A percentile compares a stretch with the other conserved stretches of the same genome.
Evolutionary conservation across 2,329 filamentous ascomycete species (phyloP).

Genomic region (Thielaviopsis ethacetica): DNA sequence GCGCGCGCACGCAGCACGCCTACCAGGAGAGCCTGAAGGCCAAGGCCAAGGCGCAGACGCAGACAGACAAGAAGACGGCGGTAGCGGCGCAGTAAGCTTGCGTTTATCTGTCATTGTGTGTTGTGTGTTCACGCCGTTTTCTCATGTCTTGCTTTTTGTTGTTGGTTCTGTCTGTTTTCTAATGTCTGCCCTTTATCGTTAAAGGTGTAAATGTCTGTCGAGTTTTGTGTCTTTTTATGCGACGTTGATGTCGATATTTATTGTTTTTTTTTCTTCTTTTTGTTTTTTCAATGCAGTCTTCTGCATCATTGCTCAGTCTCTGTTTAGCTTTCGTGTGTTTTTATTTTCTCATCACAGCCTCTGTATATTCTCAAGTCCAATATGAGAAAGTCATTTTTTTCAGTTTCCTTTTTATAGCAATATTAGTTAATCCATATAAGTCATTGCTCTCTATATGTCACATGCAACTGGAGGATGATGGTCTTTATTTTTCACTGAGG

Average conservation of each 20-base stretch:
- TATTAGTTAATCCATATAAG: not conserved
- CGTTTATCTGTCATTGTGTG: not conserved
- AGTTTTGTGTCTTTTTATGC: not conserved
- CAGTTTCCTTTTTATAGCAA: not conserved
- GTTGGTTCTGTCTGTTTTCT: not conserved
- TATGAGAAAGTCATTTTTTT: not conserved
- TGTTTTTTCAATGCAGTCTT: not conserved
- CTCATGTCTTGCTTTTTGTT: not conserved
- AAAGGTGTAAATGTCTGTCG: not conserved
- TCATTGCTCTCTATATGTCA: no score
- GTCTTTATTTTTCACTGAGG: no score
- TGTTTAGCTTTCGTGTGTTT: not conserved
- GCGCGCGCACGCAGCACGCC: constrained; percentile 4
- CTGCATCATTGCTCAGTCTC: not conserved
- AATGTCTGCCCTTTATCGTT: not conserved
- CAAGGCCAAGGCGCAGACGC: not conserved
- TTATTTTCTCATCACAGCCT: not conserved
- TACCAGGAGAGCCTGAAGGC: not conserved
- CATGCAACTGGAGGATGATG: no score
- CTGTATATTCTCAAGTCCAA: not conserved
- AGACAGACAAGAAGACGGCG: constrained; percentile 2
- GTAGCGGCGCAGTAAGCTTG: not conserved
- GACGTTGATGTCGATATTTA: not conserved
- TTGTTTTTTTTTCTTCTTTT: constrained; percentile 1
- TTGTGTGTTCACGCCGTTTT: not conserved